phyloP scores from a whole-genome alignment of 768 basidiomycete genomes.

The Podaxis sp. region DNA sequence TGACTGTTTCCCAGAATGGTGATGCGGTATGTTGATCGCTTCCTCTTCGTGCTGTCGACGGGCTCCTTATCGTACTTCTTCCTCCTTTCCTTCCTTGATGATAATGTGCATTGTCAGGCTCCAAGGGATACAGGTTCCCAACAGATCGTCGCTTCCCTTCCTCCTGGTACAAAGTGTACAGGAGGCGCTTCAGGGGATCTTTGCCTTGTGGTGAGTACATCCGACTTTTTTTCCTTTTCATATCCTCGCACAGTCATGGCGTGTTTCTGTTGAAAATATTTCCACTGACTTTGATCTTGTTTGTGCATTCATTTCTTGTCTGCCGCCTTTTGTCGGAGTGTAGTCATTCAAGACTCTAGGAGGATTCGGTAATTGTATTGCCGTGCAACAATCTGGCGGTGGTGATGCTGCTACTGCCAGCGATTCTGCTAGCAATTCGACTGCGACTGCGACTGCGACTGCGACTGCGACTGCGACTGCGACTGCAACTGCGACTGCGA shows the following conservation, averaged over 20 bases:
- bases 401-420: slow-evolving; percentile 14
- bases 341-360: slow-evolving; percentile 46
- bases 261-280: not conserved
- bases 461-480: slow-evolving; percentile 15
- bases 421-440: slow-evolving; percentile 16
- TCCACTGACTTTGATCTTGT: not conserved
- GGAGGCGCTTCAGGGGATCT: slow-evolving; percentile 44
- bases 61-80: not conserved
- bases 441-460: slow-evolving; percentile 15
- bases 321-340: not conserved
- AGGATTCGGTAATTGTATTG: slow-evolving; percentile 57
- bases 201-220: slow-evolving; percentile 45
- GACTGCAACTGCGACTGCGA: too few species aligned
- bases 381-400: slow-evolving; percentile 37
- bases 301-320: not conserved
- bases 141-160: slow-evolving; percentile 42
- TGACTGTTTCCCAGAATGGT: slow-evolving; percentile 46
- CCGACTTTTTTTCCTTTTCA: not conserved
- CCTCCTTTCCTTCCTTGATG: not conserved
- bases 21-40: slow-evolving; percentile 35
- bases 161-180: slow-evolving; percentile 48
- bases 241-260: not conserved
- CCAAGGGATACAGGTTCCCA: slow-evolving; percentile 38
- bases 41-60: not conserved
- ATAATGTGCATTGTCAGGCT: slow-evolving; percentile 26